Base-by-base conservation (phyloP, 2,329 filamentous ascomycete genomes). In the Penicillium psychrosexuale region DNA sequence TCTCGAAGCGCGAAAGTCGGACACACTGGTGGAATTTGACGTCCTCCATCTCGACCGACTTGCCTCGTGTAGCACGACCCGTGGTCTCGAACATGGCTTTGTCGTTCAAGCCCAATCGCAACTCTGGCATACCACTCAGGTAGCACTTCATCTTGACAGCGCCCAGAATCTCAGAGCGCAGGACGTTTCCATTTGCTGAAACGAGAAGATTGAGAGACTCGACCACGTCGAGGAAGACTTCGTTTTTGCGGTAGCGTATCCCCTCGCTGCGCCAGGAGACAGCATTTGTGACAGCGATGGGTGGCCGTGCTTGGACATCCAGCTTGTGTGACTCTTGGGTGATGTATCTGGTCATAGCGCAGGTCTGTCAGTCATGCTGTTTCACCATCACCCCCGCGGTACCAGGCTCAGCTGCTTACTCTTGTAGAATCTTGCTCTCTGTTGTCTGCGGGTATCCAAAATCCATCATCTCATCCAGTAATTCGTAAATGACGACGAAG, bases 111-210 rank as follows among this genome's bases (percentile, higher is more conserved):
- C 94, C 94, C 47, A 99, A 77, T 28, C 94, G 88, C 68, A 99
- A 77, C 77, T 99, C 94, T 11, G 94, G 94, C 94, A 99, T 99
- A 55, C 94, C 94, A 44, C 91, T 96, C 15, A 99, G 82, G 72
- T 99, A 99, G 77, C 94, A 99, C 78, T 99, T 99, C 94, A 99
- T 97, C 80, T 99, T 99, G 75, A 99, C 87, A 40, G 94, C 92
- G 52, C 94, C 94, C 24, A 99, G 81, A 66, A 99, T 99, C 78
- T 99, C 94, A 8, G 91, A 96, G 24, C 94, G 88, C 57, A 99
- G 80, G 5, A 99, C 94, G 71, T 96, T 97, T 73, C 94, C 94
- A 66, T 91, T 95, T 52, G 92, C 85, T 51, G 91, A 95, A 19
- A 99, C 94, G 19, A 99, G 85, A 34, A 99, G 84, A 76, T 99